These are phyloP conservation scores for Eutrema japonicum DNA, from an alignment of 345 rosid genomes.

Conservation along the genomic window DNA sequence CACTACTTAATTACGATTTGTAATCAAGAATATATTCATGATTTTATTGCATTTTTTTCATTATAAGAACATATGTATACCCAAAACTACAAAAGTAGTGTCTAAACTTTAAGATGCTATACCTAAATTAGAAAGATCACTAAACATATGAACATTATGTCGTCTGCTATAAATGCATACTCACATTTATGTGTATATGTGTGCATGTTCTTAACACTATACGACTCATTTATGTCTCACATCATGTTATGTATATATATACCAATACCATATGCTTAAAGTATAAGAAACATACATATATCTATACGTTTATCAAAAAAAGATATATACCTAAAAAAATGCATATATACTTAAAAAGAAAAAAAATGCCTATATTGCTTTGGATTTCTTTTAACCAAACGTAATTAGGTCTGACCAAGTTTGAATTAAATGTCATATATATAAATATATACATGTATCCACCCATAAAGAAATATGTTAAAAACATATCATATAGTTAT, in stretches of 20 bases:
- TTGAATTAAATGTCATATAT: neutral
- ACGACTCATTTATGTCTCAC: conserved; percentile 1
- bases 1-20: neutral
- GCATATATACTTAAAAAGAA: neutral
- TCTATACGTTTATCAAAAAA: too few relatives aligned
- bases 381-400: conserved; percentile 19
- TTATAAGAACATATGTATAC: neutral
- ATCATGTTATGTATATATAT: neutral
- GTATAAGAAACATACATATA: neutral
- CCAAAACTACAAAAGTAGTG: neutral
- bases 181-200: neutral
- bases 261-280: neutral
- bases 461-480: neutral
- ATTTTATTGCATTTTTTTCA: conserved; percentile 3
- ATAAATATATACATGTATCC: conserved; percentile 4
- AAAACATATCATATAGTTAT: neutral
- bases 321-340: neutral
- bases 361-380: neutral
- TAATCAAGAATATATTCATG: neutral
- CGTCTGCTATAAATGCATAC: neutral
- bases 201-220: neutral
- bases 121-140: neutral
- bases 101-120: conserved; percentile 13
- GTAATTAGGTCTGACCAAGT: conserved; percentile 10
- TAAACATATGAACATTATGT: neutral